phyloP scores from a whole-genome alignment of 805 yeast species.

The Metschnikowia cerradonensis region DNA sequence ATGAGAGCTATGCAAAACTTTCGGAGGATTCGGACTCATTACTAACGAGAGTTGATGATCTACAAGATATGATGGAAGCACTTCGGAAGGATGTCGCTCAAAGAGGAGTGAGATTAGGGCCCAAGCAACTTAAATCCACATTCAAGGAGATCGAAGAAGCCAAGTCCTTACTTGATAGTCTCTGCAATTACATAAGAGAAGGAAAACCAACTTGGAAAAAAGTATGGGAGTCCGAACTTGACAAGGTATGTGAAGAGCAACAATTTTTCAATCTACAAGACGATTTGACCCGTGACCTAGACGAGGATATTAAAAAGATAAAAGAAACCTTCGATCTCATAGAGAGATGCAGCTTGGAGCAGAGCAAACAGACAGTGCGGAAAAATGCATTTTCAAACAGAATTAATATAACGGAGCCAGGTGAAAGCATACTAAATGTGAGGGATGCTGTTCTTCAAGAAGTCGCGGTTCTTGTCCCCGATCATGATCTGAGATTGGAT shows the following conservation, averaged over 20 bases:
- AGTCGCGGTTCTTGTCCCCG: conserved; percentile 74
- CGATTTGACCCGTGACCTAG: conserved; percentile 72
- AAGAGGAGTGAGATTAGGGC: conserved; percentile 79
- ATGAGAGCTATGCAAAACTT: conserved; percentile 64
- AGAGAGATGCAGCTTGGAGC: conserved; percentile 75
- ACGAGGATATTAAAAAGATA: conserved; percentile 77
- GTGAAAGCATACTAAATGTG: conserved; percentile 52
- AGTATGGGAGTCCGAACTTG: conserved; percentile 89
- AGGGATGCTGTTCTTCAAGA: conserved; percentile 79
- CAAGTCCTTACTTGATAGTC: conserved; percentile 43
- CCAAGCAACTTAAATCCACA: conserved; percentile 65
- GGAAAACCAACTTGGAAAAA: conserved; percentile 87
- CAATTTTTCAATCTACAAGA: conserved; percentile 88
- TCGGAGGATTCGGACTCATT: conserved; percentile 73
- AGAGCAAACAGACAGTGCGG: conserved; percentile 55
- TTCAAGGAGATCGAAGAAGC: conserved; percentile 62
- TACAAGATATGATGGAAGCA: conserved; percentile 88
- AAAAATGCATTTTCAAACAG: conserved; percentile 37
- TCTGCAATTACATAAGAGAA: conserved; percentile 56
- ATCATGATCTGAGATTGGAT: conserved; percentile 78
- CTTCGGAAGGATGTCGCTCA: conserved; percentile 87
- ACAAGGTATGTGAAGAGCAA: conserved; percentile 89
- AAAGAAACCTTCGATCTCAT: conserved; percentile 78
- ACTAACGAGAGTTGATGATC: conserved; percentile 78
- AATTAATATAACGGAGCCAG: conserved; percentile 56